These are phyloP conservation scores for Candida patagonica DNA, from an alignment of 805 yeast genomes.

Conservation along the genomic window DNA sequence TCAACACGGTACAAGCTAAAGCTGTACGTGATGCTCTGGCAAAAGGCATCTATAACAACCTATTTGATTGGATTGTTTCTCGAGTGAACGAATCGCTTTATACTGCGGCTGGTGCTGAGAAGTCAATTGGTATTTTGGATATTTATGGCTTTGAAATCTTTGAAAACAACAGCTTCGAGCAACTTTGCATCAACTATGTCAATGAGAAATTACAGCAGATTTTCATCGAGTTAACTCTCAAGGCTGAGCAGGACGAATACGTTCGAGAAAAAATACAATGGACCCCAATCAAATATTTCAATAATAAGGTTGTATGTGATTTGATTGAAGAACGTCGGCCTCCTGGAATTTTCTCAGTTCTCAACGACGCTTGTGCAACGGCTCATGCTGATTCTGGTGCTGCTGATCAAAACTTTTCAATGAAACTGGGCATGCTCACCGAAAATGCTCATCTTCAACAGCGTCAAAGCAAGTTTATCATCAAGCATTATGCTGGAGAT, in stretches of 20 bases:
- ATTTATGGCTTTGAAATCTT: constrained; percentile 95
- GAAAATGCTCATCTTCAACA: constrained; percentile 81
- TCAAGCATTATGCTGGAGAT: constrained; percentile 98
- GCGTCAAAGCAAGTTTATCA: constrained; percentile 75
- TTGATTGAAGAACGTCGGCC: constrained; percentile 89
- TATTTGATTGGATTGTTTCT: constrained; percentile 94
- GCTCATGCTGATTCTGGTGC: constrained; percentile 97
- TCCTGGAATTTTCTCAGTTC: constrained; percentile 92
- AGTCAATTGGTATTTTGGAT: constrained; percentile 82
- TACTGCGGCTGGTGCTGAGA: constrained; percentile 36
- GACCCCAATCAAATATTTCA: constrained; percentile 96
- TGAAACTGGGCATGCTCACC: constrained; percentile 76
- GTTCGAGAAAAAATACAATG: constrained; percentile 91
- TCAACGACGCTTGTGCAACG: constrained; percentile 94
- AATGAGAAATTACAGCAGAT: constrained; percentile 95
- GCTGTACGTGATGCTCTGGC: constrained; percentile 95
- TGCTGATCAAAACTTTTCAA: constrained; percentile 93
- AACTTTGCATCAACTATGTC: constrained; percentile 89
- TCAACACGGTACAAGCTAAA: constrained; percentile 78
- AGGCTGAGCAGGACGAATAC: constrained; percentile 96
- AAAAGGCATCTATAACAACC: constrained; percentile 82
- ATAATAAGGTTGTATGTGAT: constrained; percentile 94
- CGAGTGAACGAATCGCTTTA: constrained; percentile 73
- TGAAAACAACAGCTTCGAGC: constrained; percentile 91
- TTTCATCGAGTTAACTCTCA: constrained; percentile 88